Evolutionary conservation across 2,329 filamentous ascomycete genomes (phyloP), one percentile per base, ranked within the genome.

Genomic region (Hymenoscyphus fraxineus): DNA sequence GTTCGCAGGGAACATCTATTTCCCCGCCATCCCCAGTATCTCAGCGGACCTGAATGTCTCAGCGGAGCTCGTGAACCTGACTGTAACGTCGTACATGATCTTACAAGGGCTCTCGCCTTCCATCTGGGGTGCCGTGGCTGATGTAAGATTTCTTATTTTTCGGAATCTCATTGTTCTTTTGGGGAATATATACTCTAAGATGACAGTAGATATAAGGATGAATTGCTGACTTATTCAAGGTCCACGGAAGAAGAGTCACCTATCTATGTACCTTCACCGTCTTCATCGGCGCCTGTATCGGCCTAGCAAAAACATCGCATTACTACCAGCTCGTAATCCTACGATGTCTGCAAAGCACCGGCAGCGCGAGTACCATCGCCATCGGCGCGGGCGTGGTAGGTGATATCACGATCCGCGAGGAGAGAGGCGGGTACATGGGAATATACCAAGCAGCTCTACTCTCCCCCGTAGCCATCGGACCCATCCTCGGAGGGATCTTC

Each of bases 401-500:
- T 0, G 89, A 92, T 71, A 78, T 89, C 7, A 80, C 84, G 6
- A 88, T 84, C 0, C 82, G 82, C 1, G 82, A 82, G 1, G 87
- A 91, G 71, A 77, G 73, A 63, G 72, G 88, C 66, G 88, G 83
- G 59, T 93, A 89, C 72, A 88, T 93, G 78, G 88, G 85, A 80
- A 85, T 69, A 82, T 86, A 39, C 58, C 67, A 67, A 51, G 60
- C 64, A 31, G 71, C 66, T 7, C 51, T 66, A 5, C 58, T 71
- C 81, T 19, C 62, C 1, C 63, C 61, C 16, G 56, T 68, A 1
- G 67, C 71, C 27, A 60, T 76, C 35, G 75, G 74, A 1, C 75
- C 75, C 4, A 65, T 75, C 6, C 67, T 70, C 39, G 75, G 76
- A 27, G 77, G 77, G 1, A 74, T 76, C 60, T 59, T 78, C 6